phyloP scores from a whole-genome alignment of 1,284 basidiomycete genomes.

The Trametes versicolor region DNA sequence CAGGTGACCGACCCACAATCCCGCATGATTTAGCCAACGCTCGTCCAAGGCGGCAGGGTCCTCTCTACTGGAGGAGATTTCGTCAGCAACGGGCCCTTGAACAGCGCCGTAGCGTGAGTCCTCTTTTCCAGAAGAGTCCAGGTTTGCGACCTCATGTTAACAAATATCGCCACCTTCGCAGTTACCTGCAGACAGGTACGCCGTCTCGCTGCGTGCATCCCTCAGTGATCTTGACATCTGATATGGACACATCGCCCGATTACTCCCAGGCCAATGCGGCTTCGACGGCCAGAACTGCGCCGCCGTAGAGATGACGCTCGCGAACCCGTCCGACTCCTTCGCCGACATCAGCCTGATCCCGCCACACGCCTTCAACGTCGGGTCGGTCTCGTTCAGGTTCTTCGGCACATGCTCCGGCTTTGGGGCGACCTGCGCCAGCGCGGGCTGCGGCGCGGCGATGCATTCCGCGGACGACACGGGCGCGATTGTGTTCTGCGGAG shows the following conservation, averaged over 20 bases:
- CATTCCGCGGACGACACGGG: background rate
- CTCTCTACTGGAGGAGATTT: slow-evolving; percentile 2
- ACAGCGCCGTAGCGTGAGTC: slow-evolving; percentile 1
- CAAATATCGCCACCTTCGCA: background rate
- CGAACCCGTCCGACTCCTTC: background rate
- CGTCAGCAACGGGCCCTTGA: slow-evolving; percentile 2
- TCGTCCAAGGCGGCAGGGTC: background rate
- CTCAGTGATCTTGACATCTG: background rate
- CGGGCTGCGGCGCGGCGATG: background rate
- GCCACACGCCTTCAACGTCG: slow-evolving; percentile 3
- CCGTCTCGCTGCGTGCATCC: background rate
- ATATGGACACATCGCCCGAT: background rate
- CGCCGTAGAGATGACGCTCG: background rate
- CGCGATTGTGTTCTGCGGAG: slow-evolving; percentile 1
- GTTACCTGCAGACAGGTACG: slow-evolving; percentile 8
- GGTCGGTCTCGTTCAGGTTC: slow-evolving; percentile 1
- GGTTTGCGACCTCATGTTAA: background rate
- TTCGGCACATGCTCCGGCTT: slow-evolving; percentile 4
- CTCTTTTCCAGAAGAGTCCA: background rate
- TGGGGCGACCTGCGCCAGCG: slow-evolving; percentile 2
- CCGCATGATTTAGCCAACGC: background rate
- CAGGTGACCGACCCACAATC: background rate
- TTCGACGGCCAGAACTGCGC: slow-evolving; percentile 7
- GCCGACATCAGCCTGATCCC: slow-evolving; percentile 6
- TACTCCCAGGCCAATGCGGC: slow-evolving; percentile 4